Conservation (phyloP, 2,329 filamentous ascomycete genomes). For the Mycogone perniciosa region DNA sequence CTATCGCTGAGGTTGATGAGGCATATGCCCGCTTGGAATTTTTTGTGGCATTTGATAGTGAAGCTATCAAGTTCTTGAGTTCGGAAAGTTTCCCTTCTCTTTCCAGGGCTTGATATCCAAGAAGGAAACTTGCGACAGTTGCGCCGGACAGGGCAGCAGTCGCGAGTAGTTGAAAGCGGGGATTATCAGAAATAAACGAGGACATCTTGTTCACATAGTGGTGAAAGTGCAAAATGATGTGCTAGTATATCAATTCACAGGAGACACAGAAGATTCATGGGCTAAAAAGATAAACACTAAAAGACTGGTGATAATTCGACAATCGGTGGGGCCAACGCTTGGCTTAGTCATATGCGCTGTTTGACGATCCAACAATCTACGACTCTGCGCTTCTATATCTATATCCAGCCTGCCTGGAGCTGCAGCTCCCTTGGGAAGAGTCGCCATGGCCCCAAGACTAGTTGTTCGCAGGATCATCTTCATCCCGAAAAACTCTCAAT, state of each 20-base stretch:
- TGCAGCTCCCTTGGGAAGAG: slow-evolving; percentile 10
- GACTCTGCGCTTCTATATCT: neutral
- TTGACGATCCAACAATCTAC: no score
- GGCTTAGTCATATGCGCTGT: no score
- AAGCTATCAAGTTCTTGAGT: slow-evolving; percentile 56
- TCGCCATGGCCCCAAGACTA: slow-evolving; percentile 35
- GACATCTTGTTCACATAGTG: slow-evolving; percentile 30
- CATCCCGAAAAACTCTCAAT: slow-evolving; percentile 14
- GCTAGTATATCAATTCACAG: neutral
- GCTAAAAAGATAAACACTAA: no score
- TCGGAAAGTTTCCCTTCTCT: slow-evolving; percentile 47
- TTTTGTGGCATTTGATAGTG: slow-evolving; percentile 15
- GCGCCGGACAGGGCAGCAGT: slow-evolving; percentile 63
- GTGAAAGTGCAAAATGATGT: neutral
- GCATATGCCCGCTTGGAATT: slow-evolving; percentile 27
- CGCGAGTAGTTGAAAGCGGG: slow-evolving; percentile 57
- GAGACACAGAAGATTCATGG: no score
- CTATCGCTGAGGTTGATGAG: slow-evolving; percentile 39
- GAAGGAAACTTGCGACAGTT: slow-evolving; percentile 52
- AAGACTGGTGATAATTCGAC: no score
- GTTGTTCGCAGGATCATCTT: slow-evolving; percentile 27
- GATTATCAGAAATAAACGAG: slow-evolving; percentile 39
- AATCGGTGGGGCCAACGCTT: no score
- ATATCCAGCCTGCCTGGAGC: slow-evolving; percentile 3
- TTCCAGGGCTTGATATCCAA: slow-evolving; percentile 57